These are phyloP conservation scores for Lycium ferocissimum DNA, from an alignment of 257 asterid genomes.

Conservation along the genomic window DNA sequence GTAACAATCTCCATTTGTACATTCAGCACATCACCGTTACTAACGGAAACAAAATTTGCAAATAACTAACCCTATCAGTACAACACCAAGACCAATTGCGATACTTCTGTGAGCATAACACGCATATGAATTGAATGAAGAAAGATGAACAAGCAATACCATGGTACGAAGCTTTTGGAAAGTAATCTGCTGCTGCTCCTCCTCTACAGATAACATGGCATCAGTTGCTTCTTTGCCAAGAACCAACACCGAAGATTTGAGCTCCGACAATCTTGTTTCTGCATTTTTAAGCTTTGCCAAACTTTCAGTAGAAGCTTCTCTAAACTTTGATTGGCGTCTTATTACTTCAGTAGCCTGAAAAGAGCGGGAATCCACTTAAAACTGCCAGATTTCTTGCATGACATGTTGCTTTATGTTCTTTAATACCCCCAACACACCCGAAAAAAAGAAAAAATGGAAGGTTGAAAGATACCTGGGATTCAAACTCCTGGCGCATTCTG, in stretches of 20 bases:
- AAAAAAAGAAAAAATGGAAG: neutral
- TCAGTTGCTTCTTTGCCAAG: slow-evolving; percentile 92
- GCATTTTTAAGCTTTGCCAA: slow-evolving; percentile 72
- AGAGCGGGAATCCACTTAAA: slow-evolving; percentile 28
- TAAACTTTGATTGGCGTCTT: slow-evolving; percentile 81
- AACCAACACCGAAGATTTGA: slow-evolving; percentile 76
- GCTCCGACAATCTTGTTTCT: slow-evolving; percentile 74
- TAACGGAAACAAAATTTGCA: neutral
- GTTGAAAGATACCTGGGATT: slow-evolving; percentile 67
- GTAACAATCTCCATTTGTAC: neutral
- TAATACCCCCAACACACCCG: no score
- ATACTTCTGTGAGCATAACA: slow-evolving; percentile 2
- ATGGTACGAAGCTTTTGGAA: slow-evolving; percentile 74
- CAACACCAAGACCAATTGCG: neutral
- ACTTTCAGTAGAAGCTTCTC: slow-evolving; percentile 79
- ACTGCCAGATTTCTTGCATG: slow-evolving; percentile 28
- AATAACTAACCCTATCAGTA: neutral
- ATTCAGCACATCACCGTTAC: no score
- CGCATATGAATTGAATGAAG: neutral
- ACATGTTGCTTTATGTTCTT: neutral
- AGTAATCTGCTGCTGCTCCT: slow-evolving; percentile 81
- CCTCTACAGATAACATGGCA: slow-evolving; percentile 90
- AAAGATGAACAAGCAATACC: slow-evolving; percentile 50
- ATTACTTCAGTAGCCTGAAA: slow-evolving; percentile 85
- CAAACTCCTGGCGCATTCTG: slow-evolving; percentile 85